Base-by-base conservation (phyloP, 139 green algal genomes). In the Edaphochlamys debaryana region DNA sequence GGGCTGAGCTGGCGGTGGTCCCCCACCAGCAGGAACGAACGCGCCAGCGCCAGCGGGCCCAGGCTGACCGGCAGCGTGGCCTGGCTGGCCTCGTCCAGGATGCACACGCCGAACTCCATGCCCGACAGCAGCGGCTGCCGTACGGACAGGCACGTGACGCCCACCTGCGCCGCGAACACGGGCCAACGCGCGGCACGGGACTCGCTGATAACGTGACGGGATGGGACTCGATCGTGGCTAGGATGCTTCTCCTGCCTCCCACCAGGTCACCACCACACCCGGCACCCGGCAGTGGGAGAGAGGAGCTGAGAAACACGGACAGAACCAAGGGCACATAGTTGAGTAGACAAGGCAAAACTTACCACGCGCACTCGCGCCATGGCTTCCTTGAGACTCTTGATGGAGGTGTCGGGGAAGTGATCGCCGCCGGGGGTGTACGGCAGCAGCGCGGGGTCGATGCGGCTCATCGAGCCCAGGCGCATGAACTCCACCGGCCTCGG, bases 1-100 rank as follows among this genome's bases (percentile, higher is more conserved):
- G 93, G 93, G 30, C 87, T 79, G 77, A 96, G 90, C 82, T 95
- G 92, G 83, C 92, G 89, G 81, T 94, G 93, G 86, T 99, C 96
- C 11, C 96, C 96, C 42, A 99, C 95, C 78, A 98, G 86, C 22
- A 93, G 88, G 73, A 97, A 98, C 13, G 82, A 82, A 37, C 85
- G 75, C 5, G 88, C 92, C n/a, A 83, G 76, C 27, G 75, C n/a
- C 67, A 99, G 87, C 0, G 97, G 90, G 4, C 91, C 92, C 22
- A 98, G 80, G 32, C 85, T 64, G 0, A 88, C 85, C 2, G 94
- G 93, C 80, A 95, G 56, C 25, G 87, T 94, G 66, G 98, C 92
- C 88, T 99, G 97, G 4, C 91, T 90, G 0, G 96, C 97, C 86
- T 99, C 97, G 77, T 99, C 97, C 63, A 99, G 87, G 42, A 99